These are phyloP conservation scores for Iris macrosiphon DNA, from an alignment of 106 monocot species.

Conservation along the genomic window DNA sequence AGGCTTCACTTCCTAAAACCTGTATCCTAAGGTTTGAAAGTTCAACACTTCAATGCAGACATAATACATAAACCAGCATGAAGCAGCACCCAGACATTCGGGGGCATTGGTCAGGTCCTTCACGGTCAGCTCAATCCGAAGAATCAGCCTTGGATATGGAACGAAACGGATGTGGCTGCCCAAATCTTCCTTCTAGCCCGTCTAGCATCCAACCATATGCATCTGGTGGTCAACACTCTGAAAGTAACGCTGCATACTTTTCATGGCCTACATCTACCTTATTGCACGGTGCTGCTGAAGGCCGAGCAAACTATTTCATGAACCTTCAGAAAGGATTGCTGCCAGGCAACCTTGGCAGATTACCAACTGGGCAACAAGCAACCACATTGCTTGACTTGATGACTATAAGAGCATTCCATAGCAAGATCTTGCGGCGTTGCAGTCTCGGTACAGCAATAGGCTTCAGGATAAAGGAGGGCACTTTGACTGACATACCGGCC, in stretches of 20 bases:
- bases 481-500: conserved; percentile 66
- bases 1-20: too few relatives aligned
- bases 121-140: conserved; percentile 45
- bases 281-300: conserved; percentile 69
- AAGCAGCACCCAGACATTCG: conserved; percentile 33
- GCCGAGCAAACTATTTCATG: conserved; percentile 84
- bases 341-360: conserved; percentile 47
- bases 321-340: conserved; percentile 92
- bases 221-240: conserved; percentile 74
- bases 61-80: conserved; percentile 11
- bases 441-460: conserved; percentile 90
- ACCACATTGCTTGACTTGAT: conserved; percentile 84
- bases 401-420: conserved; percentile 95
- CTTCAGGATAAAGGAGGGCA: conserved; percentile 67
- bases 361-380: conserved; percentile 75
- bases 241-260: conserved; percentile 84
- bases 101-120: conserved; percentile 23
- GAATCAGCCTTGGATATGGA: conserved; percentile 78
- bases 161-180: conserved; percentile 25
- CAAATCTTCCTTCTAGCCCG: conserved; percentile 23
- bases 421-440: conserved; percentile 79
- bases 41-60: background rate
- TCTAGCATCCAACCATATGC: conserved; percentile 55
- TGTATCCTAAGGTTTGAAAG: background rate
- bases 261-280: conserved; percentile 85